Evolutionary conservation across 345 rosid genomes (phyloP), one percentile per base, ranked within the genome.

Genomic region (Eucalyptus marginata): DNA sequence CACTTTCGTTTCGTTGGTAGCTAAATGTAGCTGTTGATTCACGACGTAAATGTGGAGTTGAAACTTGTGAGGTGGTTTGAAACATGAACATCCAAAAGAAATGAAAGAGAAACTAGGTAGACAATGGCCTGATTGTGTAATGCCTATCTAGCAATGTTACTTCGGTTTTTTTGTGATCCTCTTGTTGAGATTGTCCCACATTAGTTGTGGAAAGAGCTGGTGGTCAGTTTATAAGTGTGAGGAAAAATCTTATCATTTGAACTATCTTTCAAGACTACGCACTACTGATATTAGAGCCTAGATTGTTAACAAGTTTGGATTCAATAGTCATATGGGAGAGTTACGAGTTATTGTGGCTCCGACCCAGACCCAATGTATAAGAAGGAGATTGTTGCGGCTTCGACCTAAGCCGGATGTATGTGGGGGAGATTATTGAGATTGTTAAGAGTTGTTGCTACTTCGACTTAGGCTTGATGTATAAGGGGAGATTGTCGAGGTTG

Each of bases 231-330:
- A 1, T 52, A 18, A 52, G 1, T 52, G 1, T 52, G 4, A 7
- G 4, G 2, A 52, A 52, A 52, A 52, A 52, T 18, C 2, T 18
- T 0, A 18, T 52, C 2, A 0, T 52, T 52, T 1, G 0, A 52
- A 52, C 24, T 7, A 52, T 52, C 24, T 52, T 52, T 52, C 24
- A 52, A 52, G 4, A 52, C 56, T 24, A 18, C 24, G 0, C 4
- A 52, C 0, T 18, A 52, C 4, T 52, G 2, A 3, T 52, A 52
- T 52, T 18, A 0, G 10, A 52, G 56, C 56, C 0, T 52, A 52
- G 4, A 52, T 52, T 52, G 10, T 52, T 18, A 7, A 18, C 1
- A 0, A 52, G 2, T 18, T 52, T 52, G 24, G 56, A 52, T 52
- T 52, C 10, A 18, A 52, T 7, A 7, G 0, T 18, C 24, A 18